phyloP scores from a whole-genome alignment of 2,329 filamentous ascomycete species.

The Alternaria postmessia region DNA sequence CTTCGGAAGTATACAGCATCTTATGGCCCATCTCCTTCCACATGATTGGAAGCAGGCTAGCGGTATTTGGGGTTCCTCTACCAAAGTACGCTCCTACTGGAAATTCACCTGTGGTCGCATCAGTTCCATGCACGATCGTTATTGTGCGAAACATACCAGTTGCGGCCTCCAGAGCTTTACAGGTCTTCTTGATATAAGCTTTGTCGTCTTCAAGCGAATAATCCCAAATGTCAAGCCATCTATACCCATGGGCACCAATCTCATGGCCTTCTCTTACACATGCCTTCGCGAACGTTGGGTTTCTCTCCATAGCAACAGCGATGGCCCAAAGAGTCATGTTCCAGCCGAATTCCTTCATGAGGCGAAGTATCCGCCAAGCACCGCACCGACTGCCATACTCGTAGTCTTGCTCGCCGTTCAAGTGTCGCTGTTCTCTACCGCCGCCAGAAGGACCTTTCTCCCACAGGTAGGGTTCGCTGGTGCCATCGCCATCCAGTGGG shows the following conservation, averaged over 20 bases:
- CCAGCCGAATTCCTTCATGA: slow-evolving; percentile 60
- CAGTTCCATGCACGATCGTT: background rate
- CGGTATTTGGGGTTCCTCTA: slow-evolving; percentile 56
- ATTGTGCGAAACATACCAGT: slow-evolving; percentile 11
- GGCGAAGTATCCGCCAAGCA: slow-evolving; percentile 59
- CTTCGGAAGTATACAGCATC: slow-evolving; percentile 60
- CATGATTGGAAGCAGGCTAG: slow-evolving; percentile 60
- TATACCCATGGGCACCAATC: slow-evolving; percentile 59
- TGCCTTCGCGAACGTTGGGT: slow-evolving; percentile 56
- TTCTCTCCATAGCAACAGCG: slow-evolving; percentile 58
- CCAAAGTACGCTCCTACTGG: slow-evolving; percentile 62
- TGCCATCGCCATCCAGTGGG: slow-evolving; percentile 44
- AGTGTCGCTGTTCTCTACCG: slow-evolving; percentile 51
- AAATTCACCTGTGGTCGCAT: slow-evolving; percentile 7
- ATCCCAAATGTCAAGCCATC: slow-evolving; percentile 62
- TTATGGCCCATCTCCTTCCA: slow-evolving; percentile 62
- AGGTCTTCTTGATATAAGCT: slow-evolving; percentile 56
- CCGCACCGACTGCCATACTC: slow-evolving; percentile 61
- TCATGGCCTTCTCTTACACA: slow-evolving; percentile 60
- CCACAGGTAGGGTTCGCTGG: slow-evolving; percentile 41
- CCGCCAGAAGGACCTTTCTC: slow-evolving; percentile 50
- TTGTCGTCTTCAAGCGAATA: slow-evolving; percentile 58
- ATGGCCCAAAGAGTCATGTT: slow-evolving; percentile 62
- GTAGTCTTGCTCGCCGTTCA: slow-evolving; percentile 61
- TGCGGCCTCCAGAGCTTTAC: slow-evolving; percentile 53